A percentile compares a stretch with the other conserved stretches of the same genome.
Evolutionary conservation across 768 basidiomycete genomes (phyloP).

Genomic region (Calocera viscosa): DNA sequence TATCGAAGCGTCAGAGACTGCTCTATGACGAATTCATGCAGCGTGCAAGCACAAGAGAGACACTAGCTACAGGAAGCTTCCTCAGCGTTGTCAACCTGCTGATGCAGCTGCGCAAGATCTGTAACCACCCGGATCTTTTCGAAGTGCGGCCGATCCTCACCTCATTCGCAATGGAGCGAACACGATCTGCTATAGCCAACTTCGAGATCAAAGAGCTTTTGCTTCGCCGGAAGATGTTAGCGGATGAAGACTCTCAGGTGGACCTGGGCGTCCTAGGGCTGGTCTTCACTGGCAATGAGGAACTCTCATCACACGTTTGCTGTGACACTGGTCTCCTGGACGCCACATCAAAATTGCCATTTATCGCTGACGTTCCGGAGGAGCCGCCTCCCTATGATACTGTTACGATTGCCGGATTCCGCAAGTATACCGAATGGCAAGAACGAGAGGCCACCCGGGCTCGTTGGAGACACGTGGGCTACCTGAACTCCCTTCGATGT

Average conservation of each 20-base stretch:
- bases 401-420: slow-evolving; percentile 65
- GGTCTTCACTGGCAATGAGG: slow-evolving; percentile 45
- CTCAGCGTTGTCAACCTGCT: slow-evolving; percentile 34
- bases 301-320: slow-evolving; percentile 42
- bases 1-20: slow-evolving; percentile 88
- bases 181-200: slow-evolving; percentile 24
- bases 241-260: slow-evolving; percentile 17
- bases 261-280: slow-evolving; percentile 50
- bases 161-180: slow-evolving; percentile 31
- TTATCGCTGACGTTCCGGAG: slow-evolving; percentile 42
- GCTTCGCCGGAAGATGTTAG: slow-evolving; percentile 25
- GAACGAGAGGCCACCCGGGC: slow-evolving; percentile 41
- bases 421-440: slow-evolving; percentile 33
- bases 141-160: slow-evolving; percentile 33
- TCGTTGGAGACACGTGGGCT: slow-evolving; percentile 57
- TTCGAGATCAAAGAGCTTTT: slow-evolving; percentile 29
- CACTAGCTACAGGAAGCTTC: slow-evolving; percentile 59
- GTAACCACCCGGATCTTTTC: slow-evolving; percentile 32
- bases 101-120: slow-evolving; percentile 33
- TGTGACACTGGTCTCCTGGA: slow-evolving; percentile 45
- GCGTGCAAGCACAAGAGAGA: slow-evolving; percentile 67
- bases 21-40: slow-evolving; percentile 95
- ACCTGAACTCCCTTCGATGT: slow-evolving; percentile 66
- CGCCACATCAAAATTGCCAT: slow-evolving; percentile 44
- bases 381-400: slow-evolving; percentile 61